Conservation (phyloP, 1,284 basidiomycete genomes). For the Ganoderma leucocontextum region DNA sequence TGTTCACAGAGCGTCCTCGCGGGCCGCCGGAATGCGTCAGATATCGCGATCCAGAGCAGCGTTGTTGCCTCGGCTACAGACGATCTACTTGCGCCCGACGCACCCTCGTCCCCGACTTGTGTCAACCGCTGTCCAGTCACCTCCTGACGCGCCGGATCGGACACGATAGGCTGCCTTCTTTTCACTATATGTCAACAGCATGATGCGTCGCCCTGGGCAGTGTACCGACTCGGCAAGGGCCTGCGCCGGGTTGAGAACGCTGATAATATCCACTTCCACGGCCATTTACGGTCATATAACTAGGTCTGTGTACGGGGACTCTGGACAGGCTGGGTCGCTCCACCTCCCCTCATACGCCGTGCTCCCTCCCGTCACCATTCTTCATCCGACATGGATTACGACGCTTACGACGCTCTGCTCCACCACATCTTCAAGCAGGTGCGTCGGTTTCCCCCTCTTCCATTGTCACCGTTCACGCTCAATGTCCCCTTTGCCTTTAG, state of each 20-base stretch:
- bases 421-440: conserved; percentile 69
- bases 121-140: conserved; percentile 18
- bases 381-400: conserved; percentile 66
- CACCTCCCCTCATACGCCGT: background rate
- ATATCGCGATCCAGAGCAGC: conserved; percentile 1
- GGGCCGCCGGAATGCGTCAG: background rate
- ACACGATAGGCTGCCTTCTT: conserved; percentile 8
- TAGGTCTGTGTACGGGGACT: background rate
- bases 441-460: conserved; percentile 24
- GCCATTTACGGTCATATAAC: background rate
- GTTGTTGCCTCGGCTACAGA: background rate
- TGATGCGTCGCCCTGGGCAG: conserved; percentile 1
- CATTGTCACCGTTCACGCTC: background rate
- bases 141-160: conserved; percentile 18
- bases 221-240: conserved; percentile 9
- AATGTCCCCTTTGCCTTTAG: conserved; percentile 30
- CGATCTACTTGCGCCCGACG: conserved; percentile 18
- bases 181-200: background rate
- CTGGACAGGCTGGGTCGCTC: background rate
- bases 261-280: background rate
- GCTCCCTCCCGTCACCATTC: background rate
- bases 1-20: conserved; percentile 3
- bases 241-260: background rate
- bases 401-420: conserved; percentile 74
- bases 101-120: conserved; percentile 35